Evolutionary conservation across 2,329 filamentous ascomycete species (phyloP), one percentile per base, ranked within the genome.

Genomic region (Stachybotrys echinatus): DNA sequence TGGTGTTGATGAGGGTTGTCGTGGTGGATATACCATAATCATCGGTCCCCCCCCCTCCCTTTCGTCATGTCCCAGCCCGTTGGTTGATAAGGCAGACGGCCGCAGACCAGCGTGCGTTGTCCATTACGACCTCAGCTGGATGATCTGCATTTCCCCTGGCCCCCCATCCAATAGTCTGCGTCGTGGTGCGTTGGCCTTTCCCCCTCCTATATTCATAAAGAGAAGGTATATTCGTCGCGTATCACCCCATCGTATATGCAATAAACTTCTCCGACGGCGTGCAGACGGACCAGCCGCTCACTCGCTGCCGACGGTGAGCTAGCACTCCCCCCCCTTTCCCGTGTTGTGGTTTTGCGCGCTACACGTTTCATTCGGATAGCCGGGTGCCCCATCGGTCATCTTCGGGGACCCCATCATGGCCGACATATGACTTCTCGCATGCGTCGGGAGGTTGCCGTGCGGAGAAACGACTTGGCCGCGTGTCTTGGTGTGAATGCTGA

Each of bases 381-480:
- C 27, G 10, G 14, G 10, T 2, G 14, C 14, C 27, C 27, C 10
- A 34, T 14, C 27, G 27, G 27, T 34, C 27, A 34, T 34, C 27
- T 34, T 5, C 27, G 27, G 27, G 10, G 27, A 34, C 31, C 34
- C 12, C 45, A 22, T 53, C 50, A 66, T 10, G 67, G 45, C 10
- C 67, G 58, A n/a, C 66, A 56, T 48, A 69, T 72, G 20, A 64
- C 63, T 50, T 61, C 62, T 40, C 57, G 65, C 57, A 74, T 74
- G n/a, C 59, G 57, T 40, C 61, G 58, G 14, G 73, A 58, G 5
- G 74, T 73, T 4, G 72, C 65, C 6, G 70, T 75, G 55, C 59
- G 65, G 46, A 76, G 56, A 54, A 73, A 73, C 5, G 70, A 68
- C 5, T 65, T 52, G 2, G 65, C 68, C 2, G 73, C 72, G 50